phyloP scores from a whole-genome alignment of 2,329 filamentous ascomycete species.

The Colletotrichum phormii region DNA sequence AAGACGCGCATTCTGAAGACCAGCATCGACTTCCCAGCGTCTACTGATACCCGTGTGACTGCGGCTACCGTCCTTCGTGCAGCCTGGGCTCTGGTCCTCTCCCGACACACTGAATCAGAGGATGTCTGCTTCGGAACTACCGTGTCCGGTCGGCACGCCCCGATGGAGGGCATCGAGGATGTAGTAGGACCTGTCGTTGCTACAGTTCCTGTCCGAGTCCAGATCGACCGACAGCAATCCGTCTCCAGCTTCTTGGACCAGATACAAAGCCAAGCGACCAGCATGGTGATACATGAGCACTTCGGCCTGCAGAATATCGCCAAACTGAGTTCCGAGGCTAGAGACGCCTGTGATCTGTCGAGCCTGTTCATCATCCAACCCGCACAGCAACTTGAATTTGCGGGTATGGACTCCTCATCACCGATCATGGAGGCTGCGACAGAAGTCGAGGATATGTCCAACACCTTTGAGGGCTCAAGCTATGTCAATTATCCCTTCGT shows the following conservation, averaged over 20 bases:
- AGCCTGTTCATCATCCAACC: too few relatives aligned
- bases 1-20: neutral
- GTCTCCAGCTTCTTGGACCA: conserved; percentile 21
- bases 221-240: conserved; percentile 42
- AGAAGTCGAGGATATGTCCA: too few relatives aligned
- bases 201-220: conserved; percentile 55
- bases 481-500: too few relatives aligned
- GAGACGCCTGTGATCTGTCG: too few relatives aligned
- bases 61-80: conserved; percentile 43
- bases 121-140: conserved; percentile 51
- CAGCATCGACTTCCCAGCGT: neutral
- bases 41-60: conserved; percentile 7
- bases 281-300: conserved; percentile 40
- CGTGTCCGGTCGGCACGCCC: conserved; percentile 50
- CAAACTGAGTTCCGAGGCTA: too few relatives aligned
- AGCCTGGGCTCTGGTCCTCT: conserved; percentile 63
- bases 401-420: too few relatives aligned
- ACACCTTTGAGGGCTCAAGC: too few relatives aligned
- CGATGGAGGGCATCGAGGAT: conserved; percentile 38
- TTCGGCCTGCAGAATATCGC: conserved; percentile 40
- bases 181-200: conserved; percentile 49
- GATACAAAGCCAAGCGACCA: conserved; percentile 33
- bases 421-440: too few relatives aligned
- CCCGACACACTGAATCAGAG: conserved; percentile 54
- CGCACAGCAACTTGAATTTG: too few relatives aligned